A percentile compares a stretch with the other conserved stretches of the same genome.
Evolutionary conservation across 2,329 filamentous ascomycete species (phyloP).

Genomic region (Purpureocillium lavendulum): DNA sequence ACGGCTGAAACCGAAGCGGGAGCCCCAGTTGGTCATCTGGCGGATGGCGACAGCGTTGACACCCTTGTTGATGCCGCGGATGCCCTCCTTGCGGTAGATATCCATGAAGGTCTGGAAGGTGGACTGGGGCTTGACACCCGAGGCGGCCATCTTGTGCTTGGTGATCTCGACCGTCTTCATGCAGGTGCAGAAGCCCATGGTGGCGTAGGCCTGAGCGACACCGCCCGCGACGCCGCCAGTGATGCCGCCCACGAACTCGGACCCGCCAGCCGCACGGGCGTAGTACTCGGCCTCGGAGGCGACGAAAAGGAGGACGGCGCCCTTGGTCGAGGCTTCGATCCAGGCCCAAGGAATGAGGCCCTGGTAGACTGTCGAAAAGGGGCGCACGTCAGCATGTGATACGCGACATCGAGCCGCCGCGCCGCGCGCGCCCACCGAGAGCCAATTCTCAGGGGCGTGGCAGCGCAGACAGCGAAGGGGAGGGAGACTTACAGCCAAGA

Average conservation of each 20-base stretch:
- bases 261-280: conserved; percentile 73
- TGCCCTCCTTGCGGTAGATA: conserved; percentile 91
- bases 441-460: too few species aligned
- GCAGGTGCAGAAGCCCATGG: conserved; percentile 99
- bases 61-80: conserved; percentile 94
- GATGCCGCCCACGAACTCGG: conserved; percentile 84
- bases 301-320: conserved; percentile 97
- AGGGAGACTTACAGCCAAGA: conserved; percentile 71
- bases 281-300: conserved; percentile 97
- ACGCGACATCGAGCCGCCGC: conserved; percentile 1
- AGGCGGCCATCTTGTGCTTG: conserved; percentile 85
- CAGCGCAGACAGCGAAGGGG: neutral
- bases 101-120: conserved; percentile 95
- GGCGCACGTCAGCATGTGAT: conserved; percentile 5
- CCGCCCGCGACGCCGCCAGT: conserved; percentile 85
- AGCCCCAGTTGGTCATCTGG: conserved; percentile 99
- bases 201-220: conserved; percentile 96
- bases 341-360: conserved; percentile 99
- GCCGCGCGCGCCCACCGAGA: neutral
- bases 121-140: conserved; percentile 76
- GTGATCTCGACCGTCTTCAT: conserved; percentile 99
- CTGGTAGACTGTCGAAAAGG: conserved; percentile 71
- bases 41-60: conserved; percentile 98
- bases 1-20: conserved; percentile 86
- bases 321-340: conserved; percentile 99